Evolutionary conservation across 768 basidiomycete genomes (phyloP).

Genomic region (Cyclocybe cylindracea): DNA sequence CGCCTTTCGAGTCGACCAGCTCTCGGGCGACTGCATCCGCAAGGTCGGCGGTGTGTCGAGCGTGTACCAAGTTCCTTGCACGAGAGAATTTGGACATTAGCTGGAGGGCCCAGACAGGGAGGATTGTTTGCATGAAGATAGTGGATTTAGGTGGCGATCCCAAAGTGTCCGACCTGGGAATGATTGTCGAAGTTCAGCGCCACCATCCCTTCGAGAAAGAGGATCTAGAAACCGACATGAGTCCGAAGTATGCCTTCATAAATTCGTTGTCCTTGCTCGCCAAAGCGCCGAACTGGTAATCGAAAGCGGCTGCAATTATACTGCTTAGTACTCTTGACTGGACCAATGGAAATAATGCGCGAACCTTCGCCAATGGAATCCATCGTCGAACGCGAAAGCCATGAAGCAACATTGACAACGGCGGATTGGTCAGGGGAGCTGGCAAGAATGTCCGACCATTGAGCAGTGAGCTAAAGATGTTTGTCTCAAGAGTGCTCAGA

Average conservation of each 20-base stretch:
- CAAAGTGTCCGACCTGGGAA: conserved; percentile 46
- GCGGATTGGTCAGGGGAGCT: conserved; percentile 39
- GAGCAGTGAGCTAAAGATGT: conserved; percentile 40
- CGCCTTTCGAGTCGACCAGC: conserved; percentile 48
- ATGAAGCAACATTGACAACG: conserved; percentile 49
- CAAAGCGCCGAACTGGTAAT: conserved; percentile 59
- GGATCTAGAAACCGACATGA: conserved; percentile 34
- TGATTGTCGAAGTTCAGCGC: not conserved
- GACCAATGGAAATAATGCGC: not conserved
- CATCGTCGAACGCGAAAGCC: conserved; percentile 51
- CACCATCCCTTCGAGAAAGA: too few species aligned
- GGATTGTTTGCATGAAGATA: conserved; percentile 49
- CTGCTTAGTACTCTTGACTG: not conserved
- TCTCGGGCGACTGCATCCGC: conserved; percentile 47
- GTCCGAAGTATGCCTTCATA: conserved; percentile 53
- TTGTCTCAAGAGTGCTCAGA: not conserved
- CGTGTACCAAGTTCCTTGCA: conserved; percentile 44
- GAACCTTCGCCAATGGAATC: conserved; percentile 53
- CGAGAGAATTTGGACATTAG: conserved; percentile 49
- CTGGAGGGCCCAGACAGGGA: conserved; percentile 47
- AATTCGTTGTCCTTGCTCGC: conserved; percentile 50
- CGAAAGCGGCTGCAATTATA: conserved; percentile 43
- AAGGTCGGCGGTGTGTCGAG: conserved; percentile 43
- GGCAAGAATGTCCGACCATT: conserved; percentile 54
- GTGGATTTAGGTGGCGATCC: conserved; percentile 45